A percentile compares a stretch with the other conserved stretches of the same genome.
Evolutionary conservation across 768 basidiomycete species (phyloP).

Genomic region (Termitomyces sp.): DNA sequence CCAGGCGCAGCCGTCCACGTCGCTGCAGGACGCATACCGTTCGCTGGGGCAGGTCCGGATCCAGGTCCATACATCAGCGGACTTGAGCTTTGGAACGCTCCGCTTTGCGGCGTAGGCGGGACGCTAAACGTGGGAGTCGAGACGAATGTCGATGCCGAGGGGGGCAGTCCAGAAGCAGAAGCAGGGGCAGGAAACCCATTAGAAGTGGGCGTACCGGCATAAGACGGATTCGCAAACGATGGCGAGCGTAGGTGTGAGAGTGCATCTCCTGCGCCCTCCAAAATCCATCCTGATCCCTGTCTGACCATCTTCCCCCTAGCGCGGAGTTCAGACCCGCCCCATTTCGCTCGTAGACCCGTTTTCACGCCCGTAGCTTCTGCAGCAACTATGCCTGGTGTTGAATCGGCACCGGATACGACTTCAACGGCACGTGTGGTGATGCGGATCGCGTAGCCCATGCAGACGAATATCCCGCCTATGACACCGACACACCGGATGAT

Average conservation of each 20-base stretch:
- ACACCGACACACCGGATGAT: conserved; percentile 88
- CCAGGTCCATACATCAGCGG: conserved; percentile 9
- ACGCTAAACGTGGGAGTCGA: not conserved
- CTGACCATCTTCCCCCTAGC: conserved; percentile 49
- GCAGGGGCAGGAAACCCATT: conserved; percentile 17
- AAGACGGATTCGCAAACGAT: conserved; percentile 27
- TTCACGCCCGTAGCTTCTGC: conserved; percentile 59
- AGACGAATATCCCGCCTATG: conserved; percentile 86
- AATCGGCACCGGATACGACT: conserved; percentile 52
- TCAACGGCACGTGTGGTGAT: conserved; percentile 61
- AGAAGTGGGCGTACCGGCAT: conserved; percentile 26
- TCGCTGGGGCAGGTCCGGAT: not conserved
- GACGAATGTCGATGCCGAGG: not conserved
- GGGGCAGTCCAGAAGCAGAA: conserved; percentile 12
- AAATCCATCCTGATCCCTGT: conserved; percentile 56
- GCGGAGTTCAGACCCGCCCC: conserved; percentile 61
- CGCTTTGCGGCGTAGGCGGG: conserved; percentile 2
- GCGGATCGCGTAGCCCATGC: conserved; percentile 71
- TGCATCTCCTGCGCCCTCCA: conserved; percentile 33
- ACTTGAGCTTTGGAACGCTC: conserved; percentile 9
- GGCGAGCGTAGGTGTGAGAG: conserved; percentile 17
- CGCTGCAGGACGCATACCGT: conserved; percentile 11
- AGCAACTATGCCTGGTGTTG: conserved; percentile 48
- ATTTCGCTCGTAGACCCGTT: conserved; percentile 53
- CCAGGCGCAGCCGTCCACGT: conserved; percentile 12